Evolutionary conservation across 2,329 filamentous ascomycete species (phyloP).

Genomic region (Xylariaceae sp.): DNA sequence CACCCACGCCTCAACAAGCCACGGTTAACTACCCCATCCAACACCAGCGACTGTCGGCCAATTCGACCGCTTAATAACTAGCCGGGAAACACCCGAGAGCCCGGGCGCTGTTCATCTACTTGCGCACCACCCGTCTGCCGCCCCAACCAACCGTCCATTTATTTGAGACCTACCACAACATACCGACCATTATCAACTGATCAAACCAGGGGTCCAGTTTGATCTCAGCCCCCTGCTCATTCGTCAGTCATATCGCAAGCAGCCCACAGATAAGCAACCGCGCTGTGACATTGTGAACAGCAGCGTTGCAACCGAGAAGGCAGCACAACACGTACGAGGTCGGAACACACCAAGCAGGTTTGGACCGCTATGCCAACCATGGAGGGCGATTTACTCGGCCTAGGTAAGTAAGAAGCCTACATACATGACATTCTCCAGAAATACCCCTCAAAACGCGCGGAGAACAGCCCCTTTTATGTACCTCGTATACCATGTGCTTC

Average conservation of each 20-base stretch:
- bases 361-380: constrained; percentile 16
- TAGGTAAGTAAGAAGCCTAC: constrained; percentile 21
- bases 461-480: constrained; percentile 10
- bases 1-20: constrained; percentile 9
- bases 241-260: constrained; percentile 4
- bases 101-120: constrained; percentile 9
- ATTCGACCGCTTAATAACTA: constrained; percentile 11
- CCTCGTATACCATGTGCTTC: background rate
- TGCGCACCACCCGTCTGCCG: constrained; percentile 1
- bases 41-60: constrained; percentile 4
- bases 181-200: constrained; percentile 9
- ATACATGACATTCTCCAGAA: constrained; percentile 2
- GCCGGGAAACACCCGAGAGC: constrained; percentile 7
- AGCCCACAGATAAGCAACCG: constrained; percentile 9
- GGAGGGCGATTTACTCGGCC: constrained; percentile 21
- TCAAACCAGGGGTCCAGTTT: background rate
- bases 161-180: constrained; percentile 11
- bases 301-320: constrained; percentile 11
- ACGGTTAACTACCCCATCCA: constrained; percentile 8
- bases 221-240: constrained; percentile 6
- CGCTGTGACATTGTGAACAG: constrained; percentile 12
- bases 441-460: background rate
- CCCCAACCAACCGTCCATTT: constrained; percentile 9
- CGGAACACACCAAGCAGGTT: constrained; percentile 13
- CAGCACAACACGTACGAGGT: constrained; percentile 14